These are phyloP conservation scores for Picea abies DNA, from an alignment of 83 land plant species.

Conservation along the genomic window DNA sequence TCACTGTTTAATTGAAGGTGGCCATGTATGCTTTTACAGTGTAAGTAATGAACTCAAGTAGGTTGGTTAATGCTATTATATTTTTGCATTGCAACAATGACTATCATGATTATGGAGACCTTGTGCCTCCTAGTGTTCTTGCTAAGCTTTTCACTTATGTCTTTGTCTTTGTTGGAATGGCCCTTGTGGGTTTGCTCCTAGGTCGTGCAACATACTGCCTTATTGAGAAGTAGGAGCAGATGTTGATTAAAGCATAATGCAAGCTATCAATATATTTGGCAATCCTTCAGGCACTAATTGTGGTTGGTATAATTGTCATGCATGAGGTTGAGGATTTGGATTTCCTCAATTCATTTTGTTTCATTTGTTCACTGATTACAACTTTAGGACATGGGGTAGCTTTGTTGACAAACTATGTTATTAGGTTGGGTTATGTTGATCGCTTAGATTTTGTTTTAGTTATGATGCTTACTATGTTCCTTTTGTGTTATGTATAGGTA, in stretches of 20 bases:
- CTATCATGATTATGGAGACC: constrained; percentile 90
- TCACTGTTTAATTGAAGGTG: constrained; percentile 47
- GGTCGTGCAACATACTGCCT: constrained; percentile 74
- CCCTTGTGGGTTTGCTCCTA: constrained; percentile 62
- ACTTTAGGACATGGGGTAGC: constrained; percentile 77
- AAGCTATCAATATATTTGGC: constrained; percentile 29
- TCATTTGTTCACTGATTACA: constrained; percentile 82
- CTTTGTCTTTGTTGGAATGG: constrained; percentile 83
- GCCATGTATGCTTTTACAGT: constrained; percentile 56
- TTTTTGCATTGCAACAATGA: constrained; percentile 89
- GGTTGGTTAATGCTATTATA: constrained; percentile 74
- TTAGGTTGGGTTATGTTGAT: too few species aligned
- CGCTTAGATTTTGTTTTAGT: too few species aligned
- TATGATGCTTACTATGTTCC: too few species aligned
- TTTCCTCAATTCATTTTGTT: constrained; percentile 79
- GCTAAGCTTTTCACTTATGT: constrained; percentile 77
- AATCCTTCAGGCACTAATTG: constrained; percentile 39
- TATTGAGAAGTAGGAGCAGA: constrained; percentile 74
- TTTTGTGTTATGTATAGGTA: too few species aligned
- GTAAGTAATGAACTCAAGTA: constrained; percentile 51
- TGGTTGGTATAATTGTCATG: constrained; percentile 52
- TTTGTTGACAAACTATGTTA: too few species aligned
- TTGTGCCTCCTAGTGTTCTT: constrained; percentile 56
- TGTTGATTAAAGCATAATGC: constrained; percentile 42
- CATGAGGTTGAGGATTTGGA: constrained; percentile 47